Evolutionary conservation across 1,139 yeast species (phyloP), one percentile per base, ranked within the genome.

Genomic region (Eremothecium cymbalariae): DNA sequence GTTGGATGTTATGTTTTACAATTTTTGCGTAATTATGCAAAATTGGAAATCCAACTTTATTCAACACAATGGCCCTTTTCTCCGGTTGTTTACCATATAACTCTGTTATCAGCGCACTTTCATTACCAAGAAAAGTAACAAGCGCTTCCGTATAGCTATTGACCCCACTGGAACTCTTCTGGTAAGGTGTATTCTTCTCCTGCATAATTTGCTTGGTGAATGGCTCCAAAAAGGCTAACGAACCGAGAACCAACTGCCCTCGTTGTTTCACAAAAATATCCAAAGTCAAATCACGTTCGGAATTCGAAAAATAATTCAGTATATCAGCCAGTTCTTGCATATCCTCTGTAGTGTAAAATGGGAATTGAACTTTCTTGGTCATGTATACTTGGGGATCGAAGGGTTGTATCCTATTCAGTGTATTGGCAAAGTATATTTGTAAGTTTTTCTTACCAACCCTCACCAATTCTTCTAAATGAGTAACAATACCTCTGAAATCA

Each of bases 101-200:
- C 43, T 68, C 68, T 36, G 65, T 54, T 2, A 72, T 45, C 11
- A 74, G 52, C 4, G 65, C 64, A 29, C 59, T 49, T 42, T 74
- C 79, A 21, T 67, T 67, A n/a, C 65, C 62, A 30, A 78, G 55
- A 30, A 69, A 65, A 6, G 67, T 66, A 24, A 66, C 53, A 8
- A 78, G 51, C 2, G 77, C 77, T 22, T 66, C 70, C 6, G 74
- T 68, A 50, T 75, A 81, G 28, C 60, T 57, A 22, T 63, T 63
- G 28, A 82, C 69, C 4, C 84, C 81, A 50, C 72, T 75, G 31
- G 72, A 64, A 2, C 82, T 82, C 48, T 68, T 72, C 46, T 78
- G 83, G 50, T 77, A 68, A 1, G 68, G 80, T 57, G 48, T 69
- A 55, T 52, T 59, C 25, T 62, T 59, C 18, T 70, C 51, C 26